A percentile compares a stretch with the other conserved stretches of the same genome.
Conservation (phyloP, 176 grass and related monocot genomes). For the Miscanthus lutarioriparius region DNA sequence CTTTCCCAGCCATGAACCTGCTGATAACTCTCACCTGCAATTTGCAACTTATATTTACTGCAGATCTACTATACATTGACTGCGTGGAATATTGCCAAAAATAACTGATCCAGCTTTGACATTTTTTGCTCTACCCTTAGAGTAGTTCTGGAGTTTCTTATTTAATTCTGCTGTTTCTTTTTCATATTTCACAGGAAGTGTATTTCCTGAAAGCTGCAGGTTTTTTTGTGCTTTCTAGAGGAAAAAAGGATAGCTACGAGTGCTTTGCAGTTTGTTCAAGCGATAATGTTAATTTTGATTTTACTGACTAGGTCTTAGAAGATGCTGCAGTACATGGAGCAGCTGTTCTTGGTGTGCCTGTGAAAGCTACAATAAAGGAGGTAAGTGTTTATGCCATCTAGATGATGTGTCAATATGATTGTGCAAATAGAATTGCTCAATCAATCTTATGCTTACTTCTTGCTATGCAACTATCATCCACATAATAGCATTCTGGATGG, state of each 20-base stretch:
- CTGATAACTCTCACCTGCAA: neutral
- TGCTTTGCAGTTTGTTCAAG: slow-evolving; percentile 1
- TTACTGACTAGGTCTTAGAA: slow-evolving; percentile 71
- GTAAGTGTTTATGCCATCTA: slow-evolving; percentile 31
- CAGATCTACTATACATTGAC: neutral
- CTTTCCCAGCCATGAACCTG: slow-evolving; percentile 19
- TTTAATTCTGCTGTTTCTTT: slow-evolving; percentile 17
- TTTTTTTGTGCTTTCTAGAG: neutral
- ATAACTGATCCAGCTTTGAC: neutral
- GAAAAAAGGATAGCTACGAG: neutral
- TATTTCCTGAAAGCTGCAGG: neutral
- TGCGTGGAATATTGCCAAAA: slow-evolving; percentile 12
- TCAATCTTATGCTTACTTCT: neutral
- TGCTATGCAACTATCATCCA: neutral
- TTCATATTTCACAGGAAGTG: neutral
- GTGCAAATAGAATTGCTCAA: slow-evolving; percentile 10
- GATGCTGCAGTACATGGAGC: slow-evolving; percentile 87
- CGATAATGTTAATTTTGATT: slow-evolving; percentile 17
- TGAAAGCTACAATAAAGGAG: slow-evolving; percentile 98
- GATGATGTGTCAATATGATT: neutral
- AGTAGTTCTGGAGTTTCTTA: neutral
- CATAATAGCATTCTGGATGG: slow-evolving; percentile 1
- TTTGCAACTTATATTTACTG: slow-evolving; percentile 6
- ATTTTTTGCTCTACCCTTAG: slow-evolving; percentile 9
- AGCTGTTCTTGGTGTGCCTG: slow-evolving; percentile 97